Evolutionary conservation across 2,329 filamentous ascomycete species (phyloP).

Genomic region (Colletotrichum neosansevieriae): DNA sequence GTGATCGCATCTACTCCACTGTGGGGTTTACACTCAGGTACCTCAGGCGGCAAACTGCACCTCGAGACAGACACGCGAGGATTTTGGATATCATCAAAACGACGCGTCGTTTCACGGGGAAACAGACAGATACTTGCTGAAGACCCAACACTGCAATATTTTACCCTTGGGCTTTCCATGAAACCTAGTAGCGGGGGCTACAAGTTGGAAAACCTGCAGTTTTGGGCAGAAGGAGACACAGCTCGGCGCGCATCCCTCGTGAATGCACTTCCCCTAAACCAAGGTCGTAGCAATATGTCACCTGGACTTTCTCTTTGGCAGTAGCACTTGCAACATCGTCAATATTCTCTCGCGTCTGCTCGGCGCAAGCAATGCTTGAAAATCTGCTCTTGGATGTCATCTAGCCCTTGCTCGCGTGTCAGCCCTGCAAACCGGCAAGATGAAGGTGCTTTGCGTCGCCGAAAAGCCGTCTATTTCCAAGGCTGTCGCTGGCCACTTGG

Average conservation of each 20-base stretch:
- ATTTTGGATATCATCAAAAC: not conserved
- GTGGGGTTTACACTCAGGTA: slow-evolving; percentile 28
- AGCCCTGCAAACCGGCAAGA: slow-evolving; percentile 49
- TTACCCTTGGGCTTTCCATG: no score
- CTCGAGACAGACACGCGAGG: not conserved
- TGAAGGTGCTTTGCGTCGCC: slow-evolving; percentile 68
- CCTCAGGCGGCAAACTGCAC: slow-evolving; percentile 15
- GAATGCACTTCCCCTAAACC: slow-evolving; percentile 14
- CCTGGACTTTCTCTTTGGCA: not conserved
- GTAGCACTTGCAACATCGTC: not conserved
- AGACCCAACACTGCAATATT: not conserved
- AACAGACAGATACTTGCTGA: not conserved
- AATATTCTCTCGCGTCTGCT: no score
- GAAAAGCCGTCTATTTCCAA: slow-evolving; percentile 93
- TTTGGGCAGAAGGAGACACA: not conserved
- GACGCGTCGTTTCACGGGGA: not conserved
- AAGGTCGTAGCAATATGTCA: slow-evolving; percentile 11
- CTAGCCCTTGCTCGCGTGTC: not conserved
- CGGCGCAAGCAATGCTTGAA: not conserved
- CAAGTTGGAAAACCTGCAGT: not conserved
- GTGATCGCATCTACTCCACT: slow-evolving; percentile 30
- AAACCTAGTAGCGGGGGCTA: not conserved
- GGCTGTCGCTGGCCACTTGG: slow-evolving; percentile 90
- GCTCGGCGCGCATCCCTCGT: slow-evolving; percentile 14
- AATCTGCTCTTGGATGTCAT: not conserved